Base-by-base conservation (phyloP, 1,284 basidiomycete species). In the Cerrena zonata region DNA sequence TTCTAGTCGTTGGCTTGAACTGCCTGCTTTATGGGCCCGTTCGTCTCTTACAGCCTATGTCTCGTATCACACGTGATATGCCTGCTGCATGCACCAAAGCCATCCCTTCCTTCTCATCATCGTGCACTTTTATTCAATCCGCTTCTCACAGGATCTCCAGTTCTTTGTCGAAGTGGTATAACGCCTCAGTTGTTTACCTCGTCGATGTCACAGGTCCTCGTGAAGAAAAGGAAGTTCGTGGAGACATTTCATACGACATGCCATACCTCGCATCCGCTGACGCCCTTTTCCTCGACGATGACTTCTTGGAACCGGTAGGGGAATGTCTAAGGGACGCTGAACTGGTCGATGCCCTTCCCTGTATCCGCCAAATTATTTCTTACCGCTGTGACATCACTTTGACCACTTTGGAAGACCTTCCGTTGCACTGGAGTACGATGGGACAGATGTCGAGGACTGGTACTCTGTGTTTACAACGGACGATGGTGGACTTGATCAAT, bases 241-340 rank as follows among this genome's bases (percentile, higher is more conserved):
- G 52, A 1, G 57, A 49, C 10, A 47, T 43, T 0, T 21, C 23
- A 12, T 50, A 58, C 4, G 61, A 61, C 42, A 53, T 54, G 19
- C 45, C 49, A 19, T 47, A 57, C 13, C 56, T 62, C 10, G 59
- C 54, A 1, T 53, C 49, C 12, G 59, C 61, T 3, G 58, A 61
- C 45, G 53, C 52, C 15, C 50, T 52, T 3, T 57, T 61, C 53
- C 61, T 61, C 56, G 61, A 62, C 47, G 57, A 62, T 41, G 47
- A 54, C 25, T 56, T 62, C 44, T 50, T 62, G 10, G 53, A 45
- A 21, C 23, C 43, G 10, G 15, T 50, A 4, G 22, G 42, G 4
- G 22, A 45, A 36, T 50, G 49, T 22, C 22, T 50, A 12, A 39
- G 12, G 2, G 43, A 45, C 21, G 19, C 25, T 23, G 21, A 25